Base-by-base conservation (phyloP, 2,329 filamentous ascomycete species). In the Berkeleyomyces rouxiae region DNA sequence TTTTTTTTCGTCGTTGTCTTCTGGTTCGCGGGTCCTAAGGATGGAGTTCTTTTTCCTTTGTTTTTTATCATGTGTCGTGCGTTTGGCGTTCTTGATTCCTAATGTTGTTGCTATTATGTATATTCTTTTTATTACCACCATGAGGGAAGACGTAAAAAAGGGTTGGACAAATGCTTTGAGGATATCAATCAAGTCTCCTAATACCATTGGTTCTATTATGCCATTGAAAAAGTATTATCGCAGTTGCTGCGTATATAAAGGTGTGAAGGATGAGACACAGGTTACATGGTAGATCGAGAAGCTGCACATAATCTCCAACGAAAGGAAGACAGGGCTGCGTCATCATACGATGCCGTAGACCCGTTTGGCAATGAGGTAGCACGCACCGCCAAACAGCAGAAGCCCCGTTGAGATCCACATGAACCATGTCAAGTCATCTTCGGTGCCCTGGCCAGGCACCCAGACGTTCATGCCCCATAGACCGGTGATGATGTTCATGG, bases 401-500 rank as follows among this genome's bases (percentile, higher is more conserved):
- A 97, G 73, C 0, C 88, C 88, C 1, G 78, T 87, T 0, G 90
- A 93, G 69, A 86, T 83, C 63, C 78, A 83, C 71, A 79, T 82
- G 71, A 91, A 93, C 88, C 88, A 93, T 33, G 76, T 77, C 60
- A 92, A 74, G 68, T 87, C 87, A 13, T 79, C 80, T 67, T 95
- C 90, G 64, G 84, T 77, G 55, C 92, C 86, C 72, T 97, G 92
- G 1, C 93, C 93, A 0, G 93, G 93, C 0, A 99, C 93, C 78
- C 89, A 90, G 43, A 92, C 88, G 78, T 99, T 99, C 92, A 97
- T 97, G 60, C 92, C 93, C 91, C 92, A 99, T 69, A 97, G 84
- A 68, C 93, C 93, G 2, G 93, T 97, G 69, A 99, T 92, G 71
- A 99, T 95, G 72, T 99, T 99, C 91, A 99, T 96, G 9, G 93